Base-by-base conservation (phyloP, 208 protist species). In the Naegleria lovaniensis region DNA sequence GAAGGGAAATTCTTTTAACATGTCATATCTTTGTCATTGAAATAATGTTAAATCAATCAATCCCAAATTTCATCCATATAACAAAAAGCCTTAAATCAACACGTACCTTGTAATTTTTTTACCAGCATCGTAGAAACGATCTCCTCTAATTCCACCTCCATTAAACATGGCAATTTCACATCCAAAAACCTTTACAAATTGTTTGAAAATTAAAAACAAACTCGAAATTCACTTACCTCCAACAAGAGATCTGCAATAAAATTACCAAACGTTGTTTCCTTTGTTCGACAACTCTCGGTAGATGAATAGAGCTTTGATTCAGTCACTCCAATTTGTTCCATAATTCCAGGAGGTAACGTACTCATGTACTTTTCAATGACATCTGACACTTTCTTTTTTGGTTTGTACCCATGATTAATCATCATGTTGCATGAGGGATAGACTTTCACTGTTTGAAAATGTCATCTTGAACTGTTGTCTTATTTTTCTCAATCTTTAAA, bases 201-300 rank as follows among this genome's bases (percentile, higher is more conserved):
- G 15, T 75, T 29, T 75, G 13, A 22, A 29, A 79, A 79, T 9
- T 9, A 83, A 29, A 22, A 22, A 29, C 11, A n/a, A 83, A 19
- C 13, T 39, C 33, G 29, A 83, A 83, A n/a, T 6, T 39, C 5
- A 83, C 11, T 83, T 39, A 83, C n/a, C 0, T 85, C 38, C 22
- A 15, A 25, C 22, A 43, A 40, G 16, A 36, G 5, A 86, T 86
- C 83, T 33, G 40, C 38, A 0, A 33, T 9, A 51, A 86, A 51
- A 86, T 86, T 86, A 51, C 39, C 83, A 43, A 51, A 51, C 7
- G 36, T 86, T 0, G 83, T 86, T 86, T 86, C 83, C 22, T n/a
- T 86, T 16, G 83, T 51, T 33, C 83, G 7, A 43, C 22, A 41
- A 33, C 6, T 13, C n/a, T 86, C 83, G 13, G 83, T 86, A 36